Evolutionary conservation across 768 basidiomycete species (phyloP).

Genomic region (Boletales sp.): DNA sequence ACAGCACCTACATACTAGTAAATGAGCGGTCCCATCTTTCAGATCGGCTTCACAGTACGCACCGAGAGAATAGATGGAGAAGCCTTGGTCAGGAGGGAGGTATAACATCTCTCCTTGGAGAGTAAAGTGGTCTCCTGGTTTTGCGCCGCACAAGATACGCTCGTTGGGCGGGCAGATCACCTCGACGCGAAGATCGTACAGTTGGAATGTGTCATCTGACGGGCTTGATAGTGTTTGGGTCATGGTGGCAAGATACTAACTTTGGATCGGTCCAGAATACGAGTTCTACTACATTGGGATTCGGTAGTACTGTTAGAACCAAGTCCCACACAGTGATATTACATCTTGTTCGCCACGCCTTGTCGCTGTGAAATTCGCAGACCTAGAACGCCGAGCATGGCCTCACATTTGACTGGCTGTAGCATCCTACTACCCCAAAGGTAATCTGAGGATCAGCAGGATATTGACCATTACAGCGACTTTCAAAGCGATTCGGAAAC

Average conservation of each 20-base stretch:
- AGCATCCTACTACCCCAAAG: no score
- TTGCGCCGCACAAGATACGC: constrained; percentile 62
- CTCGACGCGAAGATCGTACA: constrained; percentile 65
- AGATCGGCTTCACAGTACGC: neutral
- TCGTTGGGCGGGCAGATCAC: constrained; percentile 55
- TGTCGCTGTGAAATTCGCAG: no score
- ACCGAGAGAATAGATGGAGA: constrained; percentile 69
- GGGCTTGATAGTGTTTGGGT: neutral
- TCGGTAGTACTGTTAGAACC: no score
- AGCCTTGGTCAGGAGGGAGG: constrained; percentile 58
- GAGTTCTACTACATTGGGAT: no score
- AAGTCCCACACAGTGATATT: no score
- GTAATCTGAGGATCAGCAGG: no score
- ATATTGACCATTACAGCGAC: no score
- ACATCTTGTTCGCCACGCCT: no score
- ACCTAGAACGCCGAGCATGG: no score
- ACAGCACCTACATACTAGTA: constrained; percentile 43
- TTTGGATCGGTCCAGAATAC: no score
- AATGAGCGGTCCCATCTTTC: neutral
- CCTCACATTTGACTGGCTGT: no score
- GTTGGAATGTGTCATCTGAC: constrained; percentile 46
- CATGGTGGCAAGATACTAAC: neutral
- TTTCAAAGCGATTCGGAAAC: no score
- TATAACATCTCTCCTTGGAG: constrained; percentile 62
- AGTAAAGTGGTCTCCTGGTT: constrained; percentile 58